Conservation (phyloP, 148 eudicot genomes). For the Gaultheria prostrata region DNA sequence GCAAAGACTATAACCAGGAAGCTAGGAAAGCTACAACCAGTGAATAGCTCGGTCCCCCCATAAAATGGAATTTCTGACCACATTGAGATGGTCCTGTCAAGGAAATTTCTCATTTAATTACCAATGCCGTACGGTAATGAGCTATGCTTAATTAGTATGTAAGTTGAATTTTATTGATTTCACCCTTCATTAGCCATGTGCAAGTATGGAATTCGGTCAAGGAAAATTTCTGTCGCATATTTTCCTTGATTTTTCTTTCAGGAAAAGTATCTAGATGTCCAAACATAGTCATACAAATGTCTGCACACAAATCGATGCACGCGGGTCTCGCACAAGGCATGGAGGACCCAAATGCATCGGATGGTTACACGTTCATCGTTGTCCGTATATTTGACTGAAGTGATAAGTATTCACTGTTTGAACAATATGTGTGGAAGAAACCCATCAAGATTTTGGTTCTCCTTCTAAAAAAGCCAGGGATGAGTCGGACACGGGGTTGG, state of each 20-base stretch:
- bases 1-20: too few species aligned
- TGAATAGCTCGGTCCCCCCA: background rate
- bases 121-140: background rate
- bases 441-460: background rate
- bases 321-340: too few species aligned
- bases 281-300: too few species aligned
- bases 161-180: background rate
- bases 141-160: background rate
- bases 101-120: conserved; percentile 9
- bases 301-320: too few species aligned
- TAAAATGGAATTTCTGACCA: background rate
- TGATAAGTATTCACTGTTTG: background rate
- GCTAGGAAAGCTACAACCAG: background rate
- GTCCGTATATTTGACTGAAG: background rate
- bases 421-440: background rate
- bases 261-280: too few species aligned
- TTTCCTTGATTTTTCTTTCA: background rate
- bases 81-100: background rate
- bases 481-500: too few species aligned
- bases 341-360: too few species aligned
- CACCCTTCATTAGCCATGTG: background rate
- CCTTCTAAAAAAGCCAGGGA: background rate
- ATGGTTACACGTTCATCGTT: too few species aligned
- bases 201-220: background rate
- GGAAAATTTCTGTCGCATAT: background rate